Evolutionary conservation across 768 basidiomycete genomes (phyloP).

Genomic region (Phlegmacium glaucopus): DNA sequence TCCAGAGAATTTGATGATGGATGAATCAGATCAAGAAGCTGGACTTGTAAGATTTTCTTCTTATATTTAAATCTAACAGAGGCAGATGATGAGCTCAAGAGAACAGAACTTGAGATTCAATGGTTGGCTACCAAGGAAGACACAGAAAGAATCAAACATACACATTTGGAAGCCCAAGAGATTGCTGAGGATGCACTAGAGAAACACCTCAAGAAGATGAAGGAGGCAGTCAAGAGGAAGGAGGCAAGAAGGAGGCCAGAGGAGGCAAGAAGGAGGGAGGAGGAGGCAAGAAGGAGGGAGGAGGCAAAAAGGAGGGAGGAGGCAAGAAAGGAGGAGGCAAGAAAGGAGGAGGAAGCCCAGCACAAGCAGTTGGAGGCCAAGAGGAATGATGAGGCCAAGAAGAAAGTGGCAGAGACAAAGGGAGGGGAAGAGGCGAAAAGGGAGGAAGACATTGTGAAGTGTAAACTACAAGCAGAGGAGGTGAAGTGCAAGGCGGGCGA

Average conservation of each 20-base stretch:
- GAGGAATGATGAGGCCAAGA: not conserved
- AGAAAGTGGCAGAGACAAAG: not conserved
- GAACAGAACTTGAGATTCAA: not conserved
- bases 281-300: not conserved
- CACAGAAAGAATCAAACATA: not conserved
- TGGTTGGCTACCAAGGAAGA: not conserved
- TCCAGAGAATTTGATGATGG: too few relatives aligned
- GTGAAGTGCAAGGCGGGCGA: too few relatives aligned
- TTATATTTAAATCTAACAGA: too few relatives aligned
- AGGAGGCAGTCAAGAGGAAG: not conserved
- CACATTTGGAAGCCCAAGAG: not conserved
- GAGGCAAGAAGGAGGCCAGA: not conserved
- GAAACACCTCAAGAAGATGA: not conserved
- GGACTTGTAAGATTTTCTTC: too few relatives aligned
- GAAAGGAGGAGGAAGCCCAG: not conserved
- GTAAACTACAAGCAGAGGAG: too few relatives aligned
- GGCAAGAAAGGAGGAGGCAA: not conserved
- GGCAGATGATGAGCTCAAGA: not conserved
- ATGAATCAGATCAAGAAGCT: too few relatives aligned
- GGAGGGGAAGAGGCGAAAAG: not conserved
- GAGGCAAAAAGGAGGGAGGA: too few relatives aligned
- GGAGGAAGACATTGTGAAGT: not conserved
- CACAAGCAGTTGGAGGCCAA: not conserved
- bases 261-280: not conserved
- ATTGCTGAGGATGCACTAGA: not conserved